phyloP scores from a whole-genome alignment of 1,139 yeast species.

The Geotrichum histeridarum region DNA sequence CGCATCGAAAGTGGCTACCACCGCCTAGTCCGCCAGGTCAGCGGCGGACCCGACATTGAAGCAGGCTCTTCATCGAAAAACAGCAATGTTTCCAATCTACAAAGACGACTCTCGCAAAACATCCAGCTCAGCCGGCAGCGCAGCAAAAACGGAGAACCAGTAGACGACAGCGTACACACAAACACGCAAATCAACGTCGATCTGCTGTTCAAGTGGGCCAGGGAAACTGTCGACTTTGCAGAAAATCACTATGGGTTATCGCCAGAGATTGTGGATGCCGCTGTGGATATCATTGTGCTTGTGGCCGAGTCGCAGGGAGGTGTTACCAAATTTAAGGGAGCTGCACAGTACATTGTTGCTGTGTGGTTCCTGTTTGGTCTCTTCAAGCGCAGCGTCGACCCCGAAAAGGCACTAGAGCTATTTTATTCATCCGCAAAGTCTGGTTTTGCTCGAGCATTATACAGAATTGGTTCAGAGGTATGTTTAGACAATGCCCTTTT shows the following conservation, averaged over 20 bases:
- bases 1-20: slow-evolving; percentile 28
- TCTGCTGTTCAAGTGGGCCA: slow-evolving; percentile 34
- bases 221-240: slow-evolving; percentile 34
- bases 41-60: slow-evolving; percentile 18
- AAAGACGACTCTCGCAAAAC: slow-evolving; percentile 17
- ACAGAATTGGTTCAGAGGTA: slow-evolving; percentile 35
- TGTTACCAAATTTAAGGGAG: slow-evolving; percentile 28
- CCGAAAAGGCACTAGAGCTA: slow-evolving; percentile 29
- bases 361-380: slow-evolving; percentile 34
- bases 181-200: slow-evolving; percentile 16
- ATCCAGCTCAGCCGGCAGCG: slow-evolving; percentile 14
- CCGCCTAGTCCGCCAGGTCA: slow-evolving; percentile 24
- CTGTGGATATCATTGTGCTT: slow-evolving; percentile 28
- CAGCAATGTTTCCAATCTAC: slow-evolving; percentile 13
- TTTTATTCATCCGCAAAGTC: slow-evolving; percentile 33
- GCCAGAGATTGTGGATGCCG: slow-evolving; percentile 27
- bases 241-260: slow-evolving; percentile 32
- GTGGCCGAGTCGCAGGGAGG: slow-evolving; percentile 25
- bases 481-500: background rate
- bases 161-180: slow-evolving; percentile 5
- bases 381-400: slow-evolving; percentile 25
- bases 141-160: slow-evolving; percentile 1
- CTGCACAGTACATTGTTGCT: slow-evolving; percentile 33
- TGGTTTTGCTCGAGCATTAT: slow-evolving; percentile 37
- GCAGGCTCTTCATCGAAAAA: slow-evolving; percentile 1